These are phyloP conservation scores for Sclerotinia nivalis DNA, from an alignment of 2,329 filamentous ascomycete genomes.

Conservation along the genomic window DNA sequence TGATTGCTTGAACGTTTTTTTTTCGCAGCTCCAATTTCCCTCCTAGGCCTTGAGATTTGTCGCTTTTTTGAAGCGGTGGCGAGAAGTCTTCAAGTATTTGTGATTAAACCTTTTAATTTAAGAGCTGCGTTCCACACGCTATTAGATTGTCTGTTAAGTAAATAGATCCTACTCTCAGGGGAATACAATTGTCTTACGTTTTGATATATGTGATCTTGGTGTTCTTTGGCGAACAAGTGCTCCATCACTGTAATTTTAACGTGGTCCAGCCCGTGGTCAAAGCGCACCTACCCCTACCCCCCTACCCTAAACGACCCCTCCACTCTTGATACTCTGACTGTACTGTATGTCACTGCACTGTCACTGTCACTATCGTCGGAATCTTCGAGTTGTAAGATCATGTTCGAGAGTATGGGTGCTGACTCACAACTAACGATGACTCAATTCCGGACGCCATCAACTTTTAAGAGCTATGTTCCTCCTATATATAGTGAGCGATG, in stretches of 20 bases:
- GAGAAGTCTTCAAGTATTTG: background rate
- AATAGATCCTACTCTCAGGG: background rate
- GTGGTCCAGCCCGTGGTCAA: background rate
- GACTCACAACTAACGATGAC: slow-evolving; percentile 10
- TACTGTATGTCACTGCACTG: background rate
- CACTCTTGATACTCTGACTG: background rate
- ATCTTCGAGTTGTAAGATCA: background rate
- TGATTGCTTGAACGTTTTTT: slow-evolving; percentile 20
- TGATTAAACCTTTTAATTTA: background rate
- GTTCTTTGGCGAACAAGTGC: background rate
- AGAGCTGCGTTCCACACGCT: slow-evolving; percentile 3
- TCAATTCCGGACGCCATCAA: background rate
- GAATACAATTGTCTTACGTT: background rate
- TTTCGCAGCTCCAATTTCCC: background rate
- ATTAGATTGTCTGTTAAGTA: background rate
- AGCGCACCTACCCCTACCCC: background rate
- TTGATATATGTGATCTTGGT: background rate
- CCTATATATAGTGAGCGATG: background rate
- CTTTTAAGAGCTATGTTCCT: background rate
- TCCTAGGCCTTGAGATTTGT: background rate
- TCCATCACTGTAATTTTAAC: background rate
- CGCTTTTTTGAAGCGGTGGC: background rate
- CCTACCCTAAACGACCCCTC: background rate
- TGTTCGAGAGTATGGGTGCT: background rate
- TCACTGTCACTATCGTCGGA: background rate